Percentiles rank a stretch among this genome's conserved stretches.
phyloP scores from a whole-genome alignment of 176 grass and related monocot species.

The Rhynchospora tenuis region DNA sequence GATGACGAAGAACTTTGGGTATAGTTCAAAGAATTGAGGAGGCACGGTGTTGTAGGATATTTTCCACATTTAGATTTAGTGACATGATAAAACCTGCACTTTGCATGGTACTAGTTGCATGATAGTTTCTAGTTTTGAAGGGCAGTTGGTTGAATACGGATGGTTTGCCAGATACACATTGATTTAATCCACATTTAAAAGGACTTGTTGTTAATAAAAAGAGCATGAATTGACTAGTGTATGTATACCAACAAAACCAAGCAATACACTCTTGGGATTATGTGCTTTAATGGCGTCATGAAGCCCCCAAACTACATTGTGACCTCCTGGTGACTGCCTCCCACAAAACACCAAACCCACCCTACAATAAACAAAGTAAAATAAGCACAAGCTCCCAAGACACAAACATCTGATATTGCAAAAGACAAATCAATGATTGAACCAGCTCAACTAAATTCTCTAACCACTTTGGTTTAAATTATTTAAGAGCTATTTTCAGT shows the following conservation, averaged over 20 bases:
- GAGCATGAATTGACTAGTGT: neutral
- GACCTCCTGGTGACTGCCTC: conserved; percentile 93
- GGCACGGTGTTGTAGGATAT: neutral
- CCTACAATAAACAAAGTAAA: conserved; percentile 31
- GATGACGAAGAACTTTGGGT: neutral
- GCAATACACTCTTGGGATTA: conserved; percentile 72
- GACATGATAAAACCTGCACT: neutral
- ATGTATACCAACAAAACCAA: conserved; percentile 86
- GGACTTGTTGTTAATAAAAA: neutral
- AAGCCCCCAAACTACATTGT: conserved; percentile 96
- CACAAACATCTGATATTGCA: neutral
- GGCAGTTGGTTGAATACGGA: neutral
- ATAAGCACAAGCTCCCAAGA: neutral
- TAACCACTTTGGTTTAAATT: neutral
- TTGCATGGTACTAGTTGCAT: neutral
- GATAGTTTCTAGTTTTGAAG: neutral
- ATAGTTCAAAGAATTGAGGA: neutral
- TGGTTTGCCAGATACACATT: neutral
- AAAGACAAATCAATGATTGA: neutral
- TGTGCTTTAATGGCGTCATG: conserved; percentile 86
- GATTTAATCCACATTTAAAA: neutral
- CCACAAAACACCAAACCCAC: conserved; percentile 97
- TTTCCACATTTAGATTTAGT: neutral
- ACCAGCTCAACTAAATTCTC: neutral
- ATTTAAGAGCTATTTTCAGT: neutral